Evolutionary conservation across 352 stramenopile species (phyloP).

Genomic region (Thalassiosira ordinaria): DNA sequence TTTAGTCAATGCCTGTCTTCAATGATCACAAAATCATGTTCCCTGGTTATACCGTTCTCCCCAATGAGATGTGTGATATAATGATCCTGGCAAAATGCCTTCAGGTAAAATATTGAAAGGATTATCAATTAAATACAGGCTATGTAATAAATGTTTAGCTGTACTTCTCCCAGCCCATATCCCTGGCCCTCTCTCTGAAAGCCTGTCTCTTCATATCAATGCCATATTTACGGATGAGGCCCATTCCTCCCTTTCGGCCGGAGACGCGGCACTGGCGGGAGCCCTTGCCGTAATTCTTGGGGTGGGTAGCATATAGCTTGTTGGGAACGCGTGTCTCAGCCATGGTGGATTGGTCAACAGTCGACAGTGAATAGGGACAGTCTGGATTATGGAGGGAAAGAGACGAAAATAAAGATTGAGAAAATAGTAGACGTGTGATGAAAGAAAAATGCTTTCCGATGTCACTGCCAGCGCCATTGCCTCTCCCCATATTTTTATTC

Average conservation of each 20-base stretch:
- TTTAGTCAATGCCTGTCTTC: too few species aligned
- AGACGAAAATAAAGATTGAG: too few species aligned
- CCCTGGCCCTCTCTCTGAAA: slow-evolving; percentile 81
- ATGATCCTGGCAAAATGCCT: too few species aligned
- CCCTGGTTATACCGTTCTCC: too few species aligned
- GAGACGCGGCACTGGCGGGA: slow-evolving; percentile 82
- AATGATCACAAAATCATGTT: too few species aligned
- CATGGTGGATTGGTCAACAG: slow-evolving; percentile 73
- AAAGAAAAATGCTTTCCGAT: too few species aligned
- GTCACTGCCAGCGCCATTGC: too few species aligned
- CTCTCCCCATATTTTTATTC: too few species aligned
- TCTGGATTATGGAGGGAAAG: not conserved
- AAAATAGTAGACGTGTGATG: too few species aligned
- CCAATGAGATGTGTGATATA: too few species aligned
- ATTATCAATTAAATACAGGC: slow-evolving; percentile 27
- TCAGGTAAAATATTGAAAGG: not conserved
- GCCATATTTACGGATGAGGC: slow-evolving; percentile 86
- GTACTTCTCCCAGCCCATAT: slow-evolving; percentile 86
- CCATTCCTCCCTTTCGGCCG: slow-evolving; percentile 82
- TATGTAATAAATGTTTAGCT: slow-evolving; percentile 64
- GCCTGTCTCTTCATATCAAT: slow-evolving; percentile 87
- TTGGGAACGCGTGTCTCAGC: slow-evolving; percentile 83
- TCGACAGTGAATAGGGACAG: too few species aligned
- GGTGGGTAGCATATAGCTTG: slow-evolving; percentile 85
- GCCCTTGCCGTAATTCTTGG: slow-evolving; percentile 84